A percentile compares a stretch with the other conserved stretches of the same genome.
These are phyloP conservation scores for Medicago truncatula DNA, from an alignment of 306 rosid genomes.

Conservation along the genomic window DNA sequence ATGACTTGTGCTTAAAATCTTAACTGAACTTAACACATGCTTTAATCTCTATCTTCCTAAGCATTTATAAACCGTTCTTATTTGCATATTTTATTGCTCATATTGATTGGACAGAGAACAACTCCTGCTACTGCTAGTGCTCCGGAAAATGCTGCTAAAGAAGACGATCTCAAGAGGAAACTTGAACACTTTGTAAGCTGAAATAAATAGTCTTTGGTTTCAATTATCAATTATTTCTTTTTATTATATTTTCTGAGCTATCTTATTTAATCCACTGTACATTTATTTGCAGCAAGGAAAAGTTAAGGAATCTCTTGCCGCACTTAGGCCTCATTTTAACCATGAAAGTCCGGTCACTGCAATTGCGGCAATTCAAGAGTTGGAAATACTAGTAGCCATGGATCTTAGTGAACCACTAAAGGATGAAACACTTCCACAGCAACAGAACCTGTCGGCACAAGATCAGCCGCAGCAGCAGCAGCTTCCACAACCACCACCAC, in stretches of 20 bases:
- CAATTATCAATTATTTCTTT: neutral
- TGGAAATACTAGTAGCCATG: slow-evolving; percentile 69
- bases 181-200: slow-evolving; percentile 76
- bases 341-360: slow-evolving; percentile 62
- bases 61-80: neutral
- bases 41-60: neutral
- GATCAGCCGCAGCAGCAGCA: slow-evolving; percentile 13
- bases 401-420: slow-evolving; percentile 61
- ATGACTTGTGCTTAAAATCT: neutral
- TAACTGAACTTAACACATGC: neutral
- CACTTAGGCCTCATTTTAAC: slow-evolving; percentile 66
- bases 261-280: slow-evolving; percentile 30
- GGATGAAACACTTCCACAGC: slow-evolving; percentile 54
- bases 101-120: slow-evolving; percentile 40
- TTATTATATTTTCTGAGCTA: slow-evolving; percentile 19
- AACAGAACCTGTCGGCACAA: slow-evolving; percentile 23
- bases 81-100: slow-evolving; percentile 22
- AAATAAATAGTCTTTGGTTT: slow-evolving; percentile 13
- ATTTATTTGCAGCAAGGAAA: slow-evolving; percentile 67
- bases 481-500: neutral
- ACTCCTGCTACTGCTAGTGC: slow-evolving; percentile 27
- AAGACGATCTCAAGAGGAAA: slow-evolving; percentile 67
- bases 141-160: slow-evolving; percentile 43
- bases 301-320: slow-evolving; percentile 68
- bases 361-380: slow-evolving; percentile 69